These are phyloP conservation scores for Fusarium piperis DNA, from an alignment of 2,329 filamentous ascomycete species.

Conservation along the genomic window DNA sequence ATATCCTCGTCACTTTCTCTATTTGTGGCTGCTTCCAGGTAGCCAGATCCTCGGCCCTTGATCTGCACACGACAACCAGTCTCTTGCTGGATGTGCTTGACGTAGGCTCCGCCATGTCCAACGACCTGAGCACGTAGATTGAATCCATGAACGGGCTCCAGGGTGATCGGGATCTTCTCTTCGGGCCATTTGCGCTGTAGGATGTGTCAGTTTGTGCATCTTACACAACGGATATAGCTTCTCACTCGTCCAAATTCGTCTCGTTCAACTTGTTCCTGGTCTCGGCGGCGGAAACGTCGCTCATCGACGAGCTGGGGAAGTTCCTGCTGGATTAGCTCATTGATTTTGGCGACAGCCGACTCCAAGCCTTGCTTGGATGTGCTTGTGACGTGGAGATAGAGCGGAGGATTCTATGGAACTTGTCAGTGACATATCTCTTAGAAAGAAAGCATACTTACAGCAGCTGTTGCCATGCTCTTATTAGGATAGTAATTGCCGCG, in stretches of 20 bases:
- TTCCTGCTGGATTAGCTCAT: conserved; percentile 96
- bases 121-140: conserved; percentile 97
- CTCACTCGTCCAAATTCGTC: conserved; percentile 90
- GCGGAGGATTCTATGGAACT: conserved; percentile 78
- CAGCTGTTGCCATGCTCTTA: conserved; percentile 94
- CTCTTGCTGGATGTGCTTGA: conserved; percentile 97
- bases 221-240: conserved; percentile 2
- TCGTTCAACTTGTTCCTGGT: conserved; percentile 83
- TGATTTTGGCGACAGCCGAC: conserved; percentile 84
- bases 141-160: conserved; percentile 93
- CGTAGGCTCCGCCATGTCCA: conserved; percentile 91
- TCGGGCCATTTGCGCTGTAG: conserved; percentile 98
- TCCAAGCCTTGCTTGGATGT: conserved; percentile 93
- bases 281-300: conserved; percentile 85
- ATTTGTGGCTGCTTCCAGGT: conserved; percentile 88
- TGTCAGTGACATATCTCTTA: not conserved
- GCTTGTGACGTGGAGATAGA: conserved; percentile 96
- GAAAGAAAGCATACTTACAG: conserved; percentile 68
- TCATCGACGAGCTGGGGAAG: conserved; percentile 96
- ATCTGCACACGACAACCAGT: conserved; percentile 97
- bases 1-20: conserved; percentile 94
- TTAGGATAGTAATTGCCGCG: conserved; percentile 97
- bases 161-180: conserved; percentile 88
- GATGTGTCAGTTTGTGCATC: conserved; percentile 21
- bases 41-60: conserved; percentile 95